Evolutionary conservation across 129 eudicot genomes (phyloP).

Genomic region (Lactuca sativa): DNA sequence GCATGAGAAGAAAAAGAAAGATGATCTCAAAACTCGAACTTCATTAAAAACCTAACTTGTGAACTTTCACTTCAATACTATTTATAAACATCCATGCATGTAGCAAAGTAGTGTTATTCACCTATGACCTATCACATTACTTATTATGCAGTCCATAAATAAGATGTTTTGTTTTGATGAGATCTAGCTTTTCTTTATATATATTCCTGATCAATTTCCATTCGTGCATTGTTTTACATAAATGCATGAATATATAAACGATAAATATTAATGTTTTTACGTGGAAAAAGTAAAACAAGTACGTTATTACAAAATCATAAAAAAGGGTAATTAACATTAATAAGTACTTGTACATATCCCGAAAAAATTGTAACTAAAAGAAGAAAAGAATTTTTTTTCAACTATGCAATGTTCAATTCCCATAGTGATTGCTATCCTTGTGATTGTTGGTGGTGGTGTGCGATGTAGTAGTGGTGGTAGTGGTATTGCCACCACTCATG

Average conservation of each 20-base stretch:
- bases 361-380: slow-evolving; percentile 25
- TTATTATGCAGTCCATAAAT: not conserved
- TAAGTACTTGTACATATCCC: slow-evolving; percentile 2
- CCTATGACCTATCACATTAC: not conserved
- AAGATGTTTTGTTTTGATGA: not conserved
- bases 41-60: not conserved
- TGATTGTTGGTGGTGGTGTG: slow-evolving; percentile 23
- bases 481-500: slow-evolving; percentile 46
- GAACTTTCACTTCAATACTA: not conserved
- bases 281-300: not conserved
- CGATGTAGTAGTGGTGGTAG: slow-evolving; percentile 24
- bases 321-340: slow-evolving; percentile 21
- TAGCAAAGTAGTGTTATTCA: not conserved
- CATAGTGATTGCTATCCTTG: slow-evolving; percentile 26
- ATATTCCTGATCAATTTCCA: not conserved
- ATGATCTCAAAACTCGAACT: not conserved
- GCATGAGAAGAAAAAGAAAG: not conserved
- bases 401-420: slow-evolving; percentile 28
- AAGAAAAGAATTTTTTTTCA: slow-evolving; percentile 35
- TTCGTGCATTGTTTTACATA: not conserved
- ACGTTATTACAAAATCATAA: slow-evolving; percentile 15
- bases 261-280: not conserved
- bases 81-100: not conserved
- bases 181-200: too few species aligned
- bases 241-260: not conserved